Conservation (phyloP, 352 stramenopile species). For the Globisporangium alternatum region DNA sequence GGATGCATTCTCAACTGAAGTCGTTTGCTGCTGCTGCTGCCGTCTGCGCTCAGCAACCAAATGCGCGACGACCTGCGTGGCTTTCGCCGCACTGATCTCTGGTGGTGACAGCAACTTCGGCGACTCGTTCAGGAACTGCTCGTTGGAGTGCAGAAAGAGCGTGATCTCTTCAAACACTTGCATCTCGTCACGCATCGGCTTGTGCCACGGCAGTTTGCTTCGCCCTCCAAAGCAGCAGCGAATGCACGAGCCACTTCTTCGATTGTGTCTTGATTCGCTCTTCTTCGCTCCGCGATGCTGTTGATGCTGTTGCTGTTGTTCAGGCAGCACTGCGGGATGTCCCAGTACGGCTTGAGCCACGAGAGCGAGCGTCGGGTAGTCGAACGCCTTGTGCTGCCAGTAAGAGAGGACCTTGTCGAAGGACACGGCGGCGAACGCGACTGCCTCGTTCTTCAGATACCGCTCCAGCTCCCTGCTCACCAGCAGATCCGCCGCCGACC, state of each 20-base stretch:
- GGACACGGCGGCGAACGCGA: constrained; percentile 17
- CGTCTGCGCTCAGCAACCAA: constrained; percentile 5
- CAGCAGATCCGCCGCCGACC: background rate
- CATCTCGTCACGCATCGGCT: constrained; percentile 6
- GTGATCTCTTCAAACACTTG: constrained; percentile 14
- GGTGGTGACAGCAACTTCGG: background rate
- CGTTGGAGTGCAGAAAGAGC: constrained; percentile 10
- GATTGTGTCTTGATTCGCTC: background rate
- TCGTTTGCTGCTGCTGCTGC: constrained; percentile 2
- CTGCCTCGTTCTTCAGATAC: constrained; percentile 21
- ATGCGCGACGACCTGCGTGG: background rate
- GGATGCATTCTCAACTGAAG: background rate
- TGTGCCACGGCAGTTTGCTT: background rate
- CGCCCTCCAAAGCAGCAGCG: constrained; percentile 12
- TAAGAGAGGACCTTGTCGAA: constrained; percentile 22
- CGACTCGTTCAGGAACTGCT: constrained; percentile 3
- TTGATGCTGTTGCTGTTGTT: background rate
- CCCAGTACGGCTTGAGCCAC: constrained; percentile 12
- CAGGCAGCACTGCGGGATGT: constrained; percentile 1
- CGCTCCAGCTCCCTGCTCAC: constrained; percentile 18
- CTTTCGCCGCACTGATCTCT: constrained; percentile 5
- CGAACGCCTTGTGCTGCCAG: constrained; percentile 25
- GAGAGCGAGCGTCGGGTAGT: constrained; percentile 21
- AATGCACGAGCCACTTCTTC: background rate
- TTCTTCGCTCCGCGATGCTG: background rate